Evolutionary conservation across 108 stramenopile genomes (phyloP), one percentile per base, ranked within the genome.

Genomic region (Bacterosira constricta): DNA sequence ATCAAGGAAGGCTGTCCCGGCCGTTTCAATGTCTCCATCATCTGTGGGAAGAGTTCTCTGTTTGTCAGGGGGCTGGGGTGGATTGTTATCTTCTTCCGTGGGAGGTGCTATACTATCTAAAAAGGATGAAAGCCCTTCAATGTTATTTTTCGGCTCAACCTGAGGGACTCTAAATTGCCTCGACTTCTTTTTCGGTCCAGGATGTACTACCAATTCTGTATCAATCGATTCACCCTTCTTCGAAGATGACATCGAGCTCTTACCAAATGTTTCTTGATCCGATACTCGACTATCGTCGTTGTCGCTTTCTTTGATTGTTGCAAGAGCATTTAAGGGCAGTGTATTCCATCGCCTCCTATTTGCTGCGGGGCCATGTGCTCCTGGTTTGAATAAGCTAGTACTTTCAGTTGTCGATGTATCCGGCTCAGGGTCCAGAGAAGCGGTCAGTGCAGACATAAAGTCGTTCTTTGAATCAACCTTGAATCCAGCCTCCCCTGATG

Each of bases 1-100:
- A 59, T 92, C 90, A 36, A 94, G 85, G 79, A 92, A 95, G 0
- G 88, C 86, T 45, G 85, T 84, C 25, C 90, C 91, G 12, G 89
- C 86, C 41, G 61, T 63, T 71, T 90, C 88, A 57, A 95, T 91
- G n/a, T 90, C 87, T 15, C 85, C 88, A 61, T 94, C 88, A 53
- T 85, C 72, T 13, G 45, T 68, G 4, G 83, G 81, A 55, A 87
- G 61, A 37, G 83, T 67, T n/a, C 81, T 65, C 15, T 55, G 45
- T 42, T 51, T 69, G 37, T 36, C 23, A 35, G 47, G 23, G 0
- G 42, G 41, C 5, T 38, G 21, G 10, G 38, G 25, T 34, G 21
- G 26, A 27, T 38, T 45, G 46, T 39, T 35, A 49, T 41, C 52
- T 35, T 38, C 37, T 11, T 46, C 18, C 11, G 63, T 25, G n/a